Base-by-base conservation (phyloP, 2,329 filamentous ascomycete genomes). In the Colletotrichum theobromicola region DNA sequence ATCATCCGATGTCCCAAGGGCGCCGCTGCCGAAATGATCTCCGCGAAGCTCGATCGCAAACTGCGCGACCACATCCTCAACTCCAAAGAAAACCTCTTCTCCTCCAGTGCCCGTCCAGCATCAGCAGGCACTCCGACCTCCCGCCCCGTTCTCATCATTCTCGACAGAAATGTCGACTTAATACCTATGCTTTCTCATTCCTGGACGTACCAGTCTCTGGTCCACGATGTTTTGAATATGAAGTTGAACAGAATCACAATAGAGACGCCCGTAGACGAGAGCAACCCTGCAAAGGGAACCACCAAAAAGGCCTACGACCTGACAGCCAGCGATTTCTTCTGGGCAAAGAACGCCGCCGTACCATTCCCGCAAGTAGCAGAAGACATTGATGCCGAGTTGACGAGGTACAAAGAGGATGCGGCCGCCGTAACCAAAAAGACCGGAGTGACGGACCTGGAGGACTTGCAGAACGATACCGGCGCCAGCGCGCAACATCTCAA, bases 111-210 rank as follows among this genome's bases (percentile, higher is more conserved):
- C 66, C 89, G 94, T 75, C 88, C 92, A 3, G 85, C 88, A 9
- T 86, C 86, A 42, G 85, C 88, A 8, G 83, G 90, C 18, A 93
- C 94, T 1, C 90, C 93, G 3, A 91, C 93, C 10, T 94, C 95
- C 28, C 89, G 97, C 63, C 97, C 97, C 1, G 95, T 98, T 1
- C 91, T 99, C 60, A 92, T 99, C 77, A 94, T 99, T 67, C 93
- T 98, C 62, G 97, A 99, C 84, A 93, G 97, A 78, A 98, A 98
- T 80, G 93, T 99, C 58, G 97, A 99, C 83, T 86, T 99, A 67
- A 95, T 98, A 77, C 96, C 97, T 4, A 98, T 99, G 97, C 90
- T 99, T n/a, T 98, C 96, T 16, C 97, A 99, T 84, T 98, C 96
- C 24, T 90, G 88, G 88, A 90, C 90, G 10, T 92, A 98, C 79